Evolutionary conservation across 192 early-diverging fungal genomes (phyloP).

Genomic region (Backusella australiensis): DNA sequence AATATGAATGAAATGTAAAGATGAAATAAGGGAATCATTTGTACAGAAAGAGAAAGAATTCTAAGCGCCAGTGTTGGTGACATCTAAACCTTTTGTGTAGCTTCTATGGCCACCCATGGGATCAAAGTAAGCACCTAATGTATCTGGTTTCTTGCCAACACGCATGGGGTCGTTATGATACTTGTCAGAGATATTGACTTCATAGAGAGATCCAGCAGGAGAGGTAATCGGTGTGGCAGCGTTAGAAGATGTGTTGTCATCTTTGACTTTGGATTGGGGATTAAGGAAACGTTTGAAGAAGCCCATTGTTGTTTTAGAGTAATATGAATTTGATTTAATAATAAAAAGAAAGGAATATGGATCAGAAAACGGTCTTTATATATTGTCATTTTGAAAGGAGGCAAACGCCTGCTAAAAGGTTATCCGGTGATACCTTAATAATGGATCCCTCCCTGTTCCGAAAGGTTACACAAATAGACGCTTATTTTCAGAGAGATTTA

Average conservation of each 20-base stretch:
- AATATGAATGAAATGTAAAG: not conserved
- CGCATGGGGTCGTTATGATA: slow-evolving; percentile 23
- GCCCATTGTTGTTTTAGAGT: not conserved
- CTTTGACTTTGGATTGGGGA: not conserved
- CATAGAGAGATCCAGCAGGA: not conserved
- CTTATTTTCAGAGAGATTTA: not conserved
- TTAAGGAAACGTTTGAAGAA: slow-evolving; percentile 10
- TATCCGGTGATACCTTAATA: not conserved
- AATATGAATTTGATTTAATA: not conserved
- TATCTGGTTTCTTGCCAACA: slow-evolving; percentile 13
- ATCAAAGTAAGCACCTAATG: slow-evolving; percentile 15
- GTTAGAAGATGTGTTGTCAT: not conserved
- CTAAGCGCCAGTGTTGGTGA: slow-evolving; percentile 25
- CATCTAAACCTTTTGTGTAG: slow-evolving; percentile 9
- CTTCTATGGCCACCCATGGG: slow-evolving; percentile 24
- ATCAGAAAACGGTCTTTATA: not conserved
- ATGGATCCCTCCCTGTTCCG: not conserved
- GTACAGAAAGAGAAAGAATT: not conserved
- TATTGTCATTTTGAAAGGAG: not conserved
- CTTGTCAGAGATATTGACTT: not conserved
- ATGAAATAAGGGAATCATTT: not conserved
- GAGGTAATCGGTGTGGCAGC: not conserved
- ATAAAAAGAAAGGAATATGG: not conserved
- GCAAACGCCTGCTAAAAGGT: not conserved
- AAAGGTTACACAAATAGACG: not conserved